Percentiles rank a stretch among this genome's conserved stretches.
These are phyloP conservation scores for Colletotrichum acutatum DNA, from an alignment of 2,329 filamentous ascomycete genomes.

Conservation along the genomic window DNA sequence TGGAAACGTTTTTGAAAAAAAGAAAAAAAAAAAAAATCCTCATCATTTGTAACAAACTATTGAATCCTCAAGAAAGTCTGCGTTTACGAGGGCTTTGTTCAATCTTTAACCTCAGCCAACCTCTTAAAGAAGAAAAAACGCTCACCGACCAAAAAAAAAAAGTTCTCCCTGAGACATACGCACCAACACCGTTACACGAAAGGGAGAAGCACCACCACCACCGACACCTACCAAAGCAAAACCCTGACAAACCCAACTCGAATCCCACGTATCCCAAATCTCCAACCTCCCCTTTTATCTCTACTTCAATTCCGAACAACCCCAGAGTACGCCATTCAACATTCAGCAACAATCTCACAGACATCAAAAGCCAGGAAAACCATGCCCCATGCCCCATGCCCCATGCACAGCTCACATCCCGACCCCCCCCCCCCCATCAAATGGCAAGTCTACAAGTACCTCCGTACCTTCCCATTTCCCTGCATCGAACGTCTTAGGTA, in stretches of 20 bases:
- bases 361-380: not conserved
- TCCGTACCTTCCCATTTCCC: not conserved
- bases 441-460: not conserved
- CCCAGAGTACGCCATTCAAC: not conserved
- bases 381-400: no score
- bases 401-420: not conserved
- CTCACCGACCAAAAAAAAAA: not conserved
- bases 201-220: not conserved
- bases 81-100: no score
- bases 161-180: not conserved
- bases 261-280: not conserved
- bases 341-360: not conserved
- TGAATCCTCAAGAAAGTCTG: no score
- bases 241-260: no score
- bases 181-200: not conserved
- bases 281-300: not conserved
- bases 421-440: not conserved
- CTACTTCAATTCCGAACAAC: not conserved
- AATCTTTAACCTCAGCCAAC: not conserved
- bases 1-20: no score
- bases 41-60: no score
- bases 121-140: not conserved
- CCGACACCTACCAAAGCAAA: not conserved
- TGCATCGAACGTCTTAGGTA: not conserved
- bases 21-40: no score